phyloP scores from a whole-genome alignment of 805 yeast species.

The Zygoascus flipseniorum region DNA sequence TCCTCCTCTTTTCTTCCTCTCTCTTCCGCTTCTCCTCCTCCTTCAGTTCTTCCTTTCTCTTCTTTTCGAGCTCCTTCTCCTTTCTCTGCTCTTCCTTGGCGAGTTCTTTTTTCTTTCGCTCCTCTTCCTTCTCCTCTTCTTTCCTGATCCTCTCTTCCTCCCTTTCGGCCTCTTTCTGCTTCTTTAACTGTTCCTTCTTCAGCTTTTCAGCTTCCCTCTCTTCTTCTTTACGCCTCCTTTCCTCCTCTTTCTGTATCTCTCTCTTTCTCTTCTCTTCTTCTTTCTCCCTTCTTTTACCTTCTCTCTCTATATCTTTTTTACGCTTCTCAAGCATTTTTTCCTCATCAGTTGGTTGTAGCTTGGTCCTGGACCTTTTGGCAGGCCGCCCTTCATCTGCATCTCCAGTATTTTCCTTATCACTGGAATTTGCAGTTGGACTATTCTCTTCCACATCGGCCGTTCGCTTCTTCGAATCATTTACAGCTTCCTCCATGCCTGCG shows the following conservation, averaged over 20 bases:
- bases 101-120: slow-evolving; percentile 17
- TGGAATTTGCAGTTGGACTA: background rate
- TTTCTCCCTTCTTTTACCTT: background rate
- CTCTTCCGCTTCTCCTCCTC: slow-evolving; percentile 15
- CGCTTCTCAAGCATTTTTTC: background rate
- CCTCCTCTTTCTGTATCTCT: background rate
- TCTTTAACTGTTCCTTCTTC: slow-evolving; percentile 3
- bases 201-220: background rate
- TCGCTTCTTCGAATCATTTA: background rate
- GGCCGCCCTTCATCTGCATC: background rate
- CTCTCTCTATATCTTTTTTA: background rate
- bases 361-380: background rate
- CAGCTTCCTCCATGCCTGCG: background rate
- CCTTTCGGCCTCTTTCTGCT: slow-evolving; percentile 1
- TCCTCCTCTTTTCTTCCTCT: slow-evolving; percentile 12
- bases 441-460: background rate
- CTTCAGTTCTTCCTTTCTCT: slow-evolving; percentile 15
- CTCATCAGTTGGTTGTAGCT: background rate
- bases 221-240: background rate
- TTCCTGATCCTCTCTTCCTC: slow-evolving; percentile 18
- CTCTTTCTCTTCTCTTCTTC: background rate
- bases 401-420: background rate
- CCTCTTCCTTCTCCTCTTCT: slow-evolving; percentile 13
- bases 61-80: slow-evolving; percentile 16
- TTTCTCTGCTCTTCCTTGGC: slow-evolving; percentile 16